A percentile compares a stretch with the other conserved stretches of the same genome.
phyloP scores from a whole-genome alignment of 2,329 filamentous ascomycete genomes.

The Ceratocystis huliohia region DNA sequence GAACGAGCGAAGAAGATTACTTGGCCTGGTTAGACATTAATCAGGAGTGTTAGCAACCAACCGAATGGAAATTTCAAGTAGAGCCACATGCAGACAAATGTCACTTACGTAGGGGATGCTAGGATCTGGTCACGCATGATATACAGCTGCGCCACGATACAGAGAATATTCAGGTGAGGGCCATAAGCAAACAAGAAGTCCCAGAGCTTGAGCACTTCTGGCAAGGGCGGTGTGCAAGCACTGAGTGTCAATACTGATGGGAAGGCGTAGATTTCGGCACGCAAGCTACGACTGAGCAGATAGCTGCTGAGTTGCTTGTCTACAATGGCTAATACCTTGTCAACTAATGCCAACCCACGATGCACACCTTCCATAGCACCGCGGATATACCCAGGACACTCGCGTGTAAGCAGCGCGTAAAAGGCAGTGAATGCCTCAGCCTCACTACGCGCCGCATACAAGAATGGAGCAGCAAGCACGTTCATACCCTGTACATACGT shows the following conservation, averaged over 20 bases:
- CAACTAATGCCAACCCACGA: constrained; percentile 76
- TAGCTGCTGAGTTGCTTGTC: constrained; percentile 78
- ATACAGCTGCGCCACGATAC: constrained; percentile 89
- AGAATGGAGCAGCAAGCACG: constrained; percentile 84
- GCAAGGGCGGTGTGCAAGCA: constrained; percentile 86
- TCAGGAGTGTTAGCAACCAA: no score
- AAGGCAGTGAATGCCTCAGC: constrained; percentile 90
- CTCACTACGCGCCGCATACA: constrained; percentile 89
- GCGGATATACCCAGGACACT: constrained; percentile 86
- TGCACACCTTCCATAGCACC: constrained; percentile 97
- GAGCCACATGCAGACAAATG: no score
- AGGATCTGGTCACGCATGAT: constrained; percentile 76
- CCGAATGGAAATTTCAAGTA: no score
- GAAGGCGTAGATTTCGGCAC: constrained; percentile 92
- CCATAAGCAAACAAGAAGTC: constrained; percentile 96
- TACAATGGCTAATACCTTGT: constrained; percentile 81
- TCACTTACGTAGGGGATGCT: constrained; percentile 61
- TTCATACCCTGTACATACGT: constrained; percentile 99
- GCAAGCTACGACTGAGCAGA: constrained; percentile 72
- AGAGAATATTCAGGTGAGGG: constrained; percentile 85
- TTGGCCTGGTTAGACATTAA: constrained; percentile 49
- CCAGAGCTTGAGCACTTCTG: constrained; percentile 87
- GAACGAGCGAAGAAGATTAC: constrained; percentile 79
- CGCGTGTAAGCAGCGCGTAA: constrained; percentile 70
- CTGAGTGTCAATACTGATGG: constrained; percentile 88